phyloP scores from a whole-genome alignment of 768 basidiomycete genomes.

The Pleurotus ostreatus region DNA sequence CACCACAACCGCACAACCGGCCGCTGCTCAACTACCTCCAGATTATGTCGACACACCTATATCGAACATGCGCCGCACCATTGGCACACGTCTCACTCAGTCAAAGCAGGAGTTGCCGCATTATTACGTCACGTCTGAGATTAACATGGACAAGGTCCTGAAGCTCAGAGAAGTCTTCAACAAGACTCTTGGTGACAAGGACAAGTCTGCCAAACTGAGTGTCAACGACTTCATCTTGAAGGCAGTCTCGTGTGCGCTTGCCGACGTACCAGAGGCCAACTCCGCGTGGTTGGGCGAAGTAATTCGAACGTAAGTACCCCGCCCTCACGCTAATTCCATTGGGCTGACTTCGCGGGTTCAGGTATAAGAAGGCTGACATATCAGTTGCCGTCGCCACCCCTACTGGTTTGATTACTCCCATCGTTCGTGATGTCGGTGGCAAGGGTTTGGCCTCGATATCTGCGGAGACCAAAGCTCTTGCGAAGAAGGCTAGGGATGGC shows the following conservation, averaged over 20 bases:
- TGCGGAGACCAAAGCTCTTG: conserved; percentile 85
- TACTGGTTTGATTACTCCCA: conserved; percentile 94
- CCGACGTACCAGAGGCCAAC: conserved; percentile 96
- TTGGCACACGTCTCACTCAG: conserved; percentile 85
- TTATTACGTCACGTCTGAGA: conserved; percentile 92
- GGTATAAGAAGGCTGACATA: conserved; percentile 97
- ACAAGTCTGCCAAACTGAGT: conserved; percentile 89
- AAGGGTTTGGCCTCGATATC: conserved; percentile 95
- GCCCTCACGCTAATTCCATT: neutral
- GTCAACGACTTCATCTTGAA: conserved; percentile 99
- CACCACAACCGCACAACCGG: conserved; percentile 38
- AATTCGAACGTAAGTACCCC: conserved; percentile 80
- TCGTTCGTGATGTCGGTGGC: conserved; percentile 87
- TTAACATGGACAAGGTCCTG: conserved; percentile 94
- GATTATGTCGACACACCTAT: conserved; percentile 90
- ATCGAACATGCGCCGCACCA: conserved; percentile 92
- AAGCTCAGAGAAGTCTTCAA: conserved; percentile 97
- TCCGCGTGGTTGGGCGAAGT: conserved; percentile 96
- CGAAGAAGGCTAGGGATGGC: conserved; percentile 94
- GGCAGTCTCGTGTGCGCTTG: conserved; percentile 84
- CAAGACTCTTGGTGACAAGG: conserved; percentile 78
- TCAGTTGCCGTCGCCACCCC: conserved; percentile 97
- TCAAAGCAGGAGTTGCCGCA: conserved; percentile 95
- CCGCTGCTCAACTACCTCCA: conserved; percentile 43
- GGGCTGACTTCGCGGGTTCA: conserved; percentile 18